phyloP scores from a whole-genome alignment of 371 early-diverging fungal species.

The Mucor irregularis region DNA sequence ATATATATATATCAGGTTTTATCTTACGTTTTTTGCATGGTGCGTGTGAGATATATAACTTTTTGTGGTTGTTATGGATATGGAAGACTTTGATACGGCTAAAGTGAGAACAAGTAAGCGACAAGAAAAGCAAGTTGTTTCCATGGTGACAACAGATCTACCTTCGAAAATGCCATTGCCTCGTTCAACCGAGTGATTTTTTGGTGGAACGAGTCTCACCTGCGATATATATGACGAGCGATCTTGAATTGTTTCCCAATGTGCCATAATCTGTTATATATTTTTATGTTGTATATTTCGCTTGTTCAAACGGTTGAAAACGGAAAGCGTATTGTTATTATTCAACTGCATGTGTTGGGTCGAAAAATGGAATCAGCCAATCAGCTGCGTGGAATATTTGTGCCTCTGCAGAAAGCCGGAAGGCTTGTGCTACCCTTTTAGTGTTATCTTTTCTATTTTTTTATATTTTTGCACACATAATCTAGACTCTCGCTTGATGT shows the following conservation, averaged over 20 bases:
- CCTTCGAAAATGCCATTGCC: conserved; percentile 1
- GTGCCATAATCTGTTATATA: not conserved
- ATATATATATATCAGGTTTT: not conserved
- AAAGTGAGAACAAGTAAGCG: not conserved
- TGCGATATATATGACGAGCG: conserved; percentile 11
- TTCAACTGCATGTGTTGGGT: not conserved
- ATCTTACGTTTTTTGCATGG: not conserved
- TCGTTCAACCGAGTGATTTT: conserved; percentile 4
- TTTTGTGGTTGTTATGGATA: not conserved
- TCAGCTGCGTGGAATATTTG: too few species aligned
- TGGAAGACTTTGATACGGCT: not conserved
- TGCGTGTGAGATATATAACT: not conserved
- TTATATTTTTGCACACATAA: too few species aligned
- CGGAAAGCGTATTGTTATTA: not conserved
- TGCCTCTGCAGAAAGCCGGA: too few species aligned
- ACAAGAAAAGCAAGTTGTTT: not conserved
- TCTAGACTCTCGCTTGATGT: too few species aligned
- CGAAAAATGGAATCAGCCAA: too few species aligned
- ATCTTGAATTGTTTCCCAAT: conserved; percentile 13
- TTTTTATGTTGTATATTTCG: too few species aligned
- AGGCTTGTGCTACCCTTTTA: too few species aligned
- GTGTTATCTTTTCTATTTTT: too few species aligned
- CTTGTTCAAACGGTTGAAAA: too few species aligned
- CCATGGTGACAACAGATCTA: not conserved
- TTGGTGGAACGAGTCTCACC: not conserved